Conservation (phyloP, 75 land plant species). For the Selaginella moellendorffii region DNA sequence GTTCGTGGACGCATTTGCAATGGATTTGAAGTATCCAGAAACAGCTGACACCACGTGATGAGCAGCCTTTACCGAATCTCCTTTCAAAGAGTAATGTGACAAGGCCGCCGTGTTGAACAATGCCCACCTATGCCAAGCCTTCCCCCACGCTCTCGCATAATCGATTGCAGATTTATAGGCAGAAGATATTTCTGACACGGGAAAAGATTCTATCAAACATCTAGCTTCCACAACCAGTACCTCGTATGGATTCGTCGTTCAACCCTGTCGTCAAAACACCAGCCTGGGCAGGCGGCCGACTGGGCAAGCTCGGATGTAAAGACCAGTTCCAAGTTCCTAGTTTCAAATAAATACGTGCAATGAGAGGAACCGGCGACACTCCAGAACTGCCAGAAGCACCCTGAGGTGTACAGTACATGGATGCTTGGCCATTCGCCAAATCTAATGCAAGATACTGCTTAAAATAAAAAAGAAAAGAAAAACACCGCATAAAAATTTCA, state of each 20-base stretch:
- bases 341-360: background rate
- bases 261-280: too few species aligned
- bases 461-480: too few species aligned
- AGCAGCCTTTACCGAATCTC: conserved; percentile 31
- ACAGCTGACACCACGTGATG: conserved; percentile 90
- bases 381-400: background rate
- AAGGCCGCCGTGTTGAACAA: conserved; percentile 94
- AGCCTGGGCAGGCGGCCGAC: background rate
- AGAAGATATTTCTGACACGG: conserved; percentile 20
- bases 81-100: conserved; percentile 57
- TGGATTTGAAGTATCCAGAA: conserved; percentile 85
- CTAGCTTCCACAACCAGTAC: too few species aligned
- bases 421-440: background rate
- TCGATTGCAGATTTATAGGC: conserved; percentile 62
- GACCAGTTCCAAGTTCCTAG: background rate
- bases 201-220: too few species aligned
- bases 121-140: conserved; percentile 99
- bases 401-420: background rate
- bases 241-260: background rate
- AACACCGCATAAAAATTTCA: too few species aligned
- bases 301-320: background rate
- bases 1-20: conserved; percentile 66
- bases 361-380: background rate
- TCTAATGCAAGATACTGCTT: conserved; percentile 11
- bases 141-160: conserved; percentile 64